Conservation (phyloP, 345 rosid species). For the Syzygium jambos region DNA sequence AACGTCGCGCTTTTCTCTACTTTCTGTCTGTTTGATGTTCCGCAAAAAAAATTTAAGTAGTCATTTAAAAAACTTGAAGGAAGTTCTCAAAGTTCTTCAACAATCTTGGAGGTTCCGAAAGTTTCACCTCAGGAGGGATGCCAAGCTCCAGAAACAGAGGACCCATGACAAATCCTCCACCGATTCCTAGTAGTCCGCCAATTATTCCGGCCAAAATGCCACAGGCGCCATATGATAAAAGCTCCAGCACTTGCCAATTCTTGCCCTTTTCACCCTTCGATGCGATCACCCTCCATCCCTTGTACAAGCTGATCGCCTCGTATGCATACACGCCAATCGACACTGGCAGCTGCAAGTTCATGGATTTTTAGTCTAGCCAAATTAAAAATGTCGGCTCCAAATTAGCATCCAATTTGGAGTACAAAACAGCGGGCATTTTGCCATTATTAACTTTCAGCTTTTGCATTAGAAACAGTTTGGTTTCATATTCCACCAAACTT, state of each 20-base stretch:
- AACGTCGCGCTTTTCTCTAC: background rate
- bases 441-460: background rate
- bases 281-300: conserved; percentile 20
- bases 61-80: background rate
- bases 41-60: background rate
- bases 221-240: conserved; percentile 4
- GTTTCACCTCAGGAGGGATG: conserved; percentile 25
- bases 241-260: conserved; percentile 4
- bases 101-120: background rate
- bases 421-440: background rate
- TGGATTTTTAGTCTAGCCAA: background rate
- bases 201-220: conserved; percentile 23
- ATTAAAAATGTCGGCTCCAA: background rate
- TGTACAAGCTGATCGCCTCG: conserved; percentile 24
- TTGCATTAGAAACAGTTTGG: background rate
- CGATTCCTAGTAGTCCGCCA: conserved; percentile 33
- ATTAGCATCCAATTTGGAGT: background rate
- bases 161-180: conserved; percentile 35
- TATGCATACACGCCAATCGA: conserved; percentile 6
- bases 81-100: background rate
- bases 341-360: conserved; percentile 11
- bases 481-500: background rate
- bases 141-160: conserved; percentile 36
- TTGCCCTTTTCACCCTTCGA: conserved; percentile 18
- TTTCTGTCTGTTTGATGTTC: background rate